A percentile compares a stretch with the other conserved stretches of the same genome.
Conservation (phyloP, 176 grass and related monocot genomes). For the Raddia guianensis region DNA sequence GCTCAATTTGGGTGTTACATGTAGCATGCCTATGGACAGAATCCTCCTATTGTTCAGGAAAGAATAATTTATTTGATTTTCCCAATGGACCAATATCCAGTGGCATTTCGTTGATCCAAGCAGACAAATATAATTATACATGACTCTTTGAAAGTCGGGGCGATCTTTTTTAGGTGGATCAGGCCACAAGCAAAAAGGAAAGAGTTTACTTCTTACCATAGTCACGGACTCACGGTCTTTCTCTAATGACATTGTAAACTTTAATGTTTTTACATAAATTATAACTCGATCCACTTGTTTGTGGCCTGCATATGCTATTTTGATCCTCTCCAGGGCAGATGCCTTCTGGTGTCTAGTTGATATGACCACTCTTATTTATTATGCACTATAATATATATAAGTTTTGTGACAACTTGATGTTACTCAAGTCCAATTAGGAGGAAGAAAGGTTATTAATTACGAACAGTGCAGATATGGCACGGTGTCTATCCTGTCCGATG, state of each 20-base stretch:
- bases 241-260: background rate
- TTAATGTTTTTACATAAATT: background rate
- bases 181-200: background rate
- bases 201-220: background rate
- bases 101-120: too few species aligned
- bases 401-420: background rate
- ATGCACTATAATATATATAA: background rate
- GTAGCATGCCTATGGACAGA: too few species aligned
- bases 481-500: background rate
- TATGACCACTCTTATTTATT: background rate
- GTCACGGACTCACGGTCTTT: background rate
- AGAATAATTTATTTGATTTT: too few species aligned
- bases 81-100: too few species aligned
- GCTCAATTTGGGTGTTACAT: too few species aligned
- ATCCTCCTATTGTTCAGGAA: too few species aligned
- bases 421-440: constrained; percentile 10
- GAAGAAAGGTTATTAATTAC: constrained; percentile 16
- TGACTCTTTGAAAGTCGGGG: too few species aligned
- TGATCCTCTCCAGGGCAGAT: background rate
- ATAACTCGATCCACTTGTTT: background rate
- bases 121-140: too few species aligned
- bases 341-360: background rate
- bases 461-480: background rate
- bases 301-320: constrained; percentile 17
- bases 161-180: too few species aligned